Evolutionary conservation across 2,329 filamentous ascomycete species (phyloP).

Genomic region (Epichloe amarillans): DNA sequence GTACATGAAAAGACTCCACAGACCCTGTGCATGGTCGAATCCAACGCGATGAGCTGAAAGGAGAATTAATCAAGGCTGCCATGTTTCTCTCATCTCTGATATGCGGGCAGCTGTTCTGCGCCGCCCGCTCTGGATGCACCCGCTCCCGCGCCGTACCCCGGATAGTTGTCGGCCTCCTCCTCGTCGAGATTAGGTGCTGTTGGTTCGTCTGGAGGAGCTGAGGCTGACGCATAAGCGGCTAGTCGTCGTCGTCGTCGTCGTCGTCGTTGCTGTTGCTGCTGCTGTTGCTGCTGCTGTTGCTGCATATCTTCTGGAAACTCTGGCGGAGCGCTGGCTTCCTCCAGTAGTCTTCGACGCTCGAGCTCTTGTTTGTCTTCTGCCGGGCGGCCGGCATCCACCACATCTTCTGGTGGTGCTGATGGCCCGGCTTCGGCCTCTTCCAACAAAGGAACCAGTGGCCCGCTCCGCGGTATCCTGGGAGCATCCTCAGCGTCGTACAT

Average conservation of each 20-base stretch:
- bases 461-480: conserved; percentile 12
- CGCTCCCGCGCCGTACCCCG: conserved; percentile 14
- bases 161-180: conserved; percentile 37
- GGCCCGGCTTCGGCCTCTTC: conserved; percentile 15
- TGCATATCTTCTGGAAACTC: conserved; percentile 42
- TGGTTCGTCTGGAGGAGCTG: conserved; percentile 22
- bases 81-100: conserved; percentile 19
- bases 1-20: not conserved
- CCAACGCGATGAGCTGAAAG: not conserved
- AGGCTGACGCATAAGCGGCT: conserved; percentile 16
- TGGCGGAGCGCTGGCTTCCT: conserved; percentile 50
- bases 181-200: conserved; percentile 44
- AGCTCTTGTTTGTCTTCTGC: conserved; percentile 69
- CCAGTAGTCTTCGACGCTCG: conserved; percentile 50
- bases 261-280: conserved; percentile 10
- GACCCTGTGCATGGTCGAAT: not conserved
- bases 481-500: conserved; percentile 36
- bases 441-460: conserved; percentile 6
- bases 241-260: conserved; percentile 9
- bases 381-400: conserved; percentile 18
- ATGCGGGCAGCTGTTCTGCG: conserved; percentile 25
- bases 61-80: not conserved
- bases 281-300: conserved; percentile 16
- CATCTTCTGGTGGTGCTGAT: conserved; percentile 33
- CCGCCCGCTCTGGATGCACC: conserved; percentile 11